Evolutionary conservation across 352 stramenopile species (phyloP).

Genomic region (Phytophthora foliorum): DNA sequence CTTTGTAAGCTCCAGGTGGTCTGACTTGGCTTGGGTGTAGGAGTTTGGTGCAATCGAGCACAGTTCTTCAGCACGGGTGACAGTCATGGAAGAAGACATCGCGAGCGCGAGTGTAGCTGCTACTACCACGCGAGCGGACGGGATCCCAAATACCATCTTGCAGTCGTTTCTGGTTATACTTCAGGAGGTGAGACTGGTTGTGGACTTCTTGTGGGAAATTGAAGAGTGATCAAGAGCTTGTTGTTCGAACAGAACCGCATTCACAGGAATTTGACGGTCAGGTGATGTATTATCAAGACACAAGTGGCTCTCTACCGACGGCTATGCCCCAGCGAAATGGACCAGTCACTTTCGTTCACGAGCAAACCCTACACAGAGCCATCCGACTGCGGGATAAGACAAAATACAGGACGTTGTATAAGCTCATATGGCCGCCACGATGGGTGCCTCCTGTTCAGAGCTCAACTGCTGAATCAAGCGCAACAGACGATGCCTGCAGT

Average conservation of each 20-base stretch:
- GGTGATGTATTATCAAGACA: not conserved
- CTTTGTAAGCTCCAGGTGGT: conserved; percentile 41
- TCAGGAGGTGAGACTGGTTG: conserved; percentile 7
- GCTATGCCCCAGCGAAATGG: not conserved
- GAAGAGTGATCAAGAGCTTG: conserved; percentile 25
- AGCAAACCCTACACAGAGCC: conserved; percentile 14
- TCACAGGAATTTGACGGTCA: not conserved
- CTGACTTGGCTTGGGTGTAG: conserved; percentile 41
- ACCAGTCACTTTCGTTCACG: conserved; percentile 10
- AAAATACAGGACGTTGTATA: conserved; percentile 8
- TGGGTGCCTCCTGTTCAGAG: conserved; percentile 11
- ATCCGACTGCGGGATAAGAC: conserved; percentile 31
- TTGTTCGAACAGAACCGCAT: conserved; percentile 12
- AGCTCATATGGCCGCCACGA: conserved; percentile 17
- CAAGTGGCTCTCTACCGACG: conserved; percentile 12
- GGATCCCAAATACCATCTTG: conserved; percentile 24
- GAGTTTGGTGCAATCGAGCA: conserved; percentile 41
- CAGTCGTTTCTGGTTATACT: not conserved
- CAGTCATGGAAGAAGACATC: not conserved
- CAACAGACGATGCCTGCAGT: conserved; percentile 1
- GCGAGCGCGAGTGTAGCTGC: conserved; percentile 14
- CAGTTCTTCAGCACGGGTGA: conserved; percentile 30
- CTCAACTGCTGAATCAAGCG: conserved; percentile 29
- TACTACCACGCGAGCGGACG: conserved; percentile 3
- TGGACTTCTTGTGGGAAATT: conserved; percentile 24